A percentile compares a stretch with the other conserved stretches of the same genome.
Evolutionary conservation across 2,329 filamentous ascomycete genomes (phyloP).

Genomic region (Lecanicillium sp.): DNA sequence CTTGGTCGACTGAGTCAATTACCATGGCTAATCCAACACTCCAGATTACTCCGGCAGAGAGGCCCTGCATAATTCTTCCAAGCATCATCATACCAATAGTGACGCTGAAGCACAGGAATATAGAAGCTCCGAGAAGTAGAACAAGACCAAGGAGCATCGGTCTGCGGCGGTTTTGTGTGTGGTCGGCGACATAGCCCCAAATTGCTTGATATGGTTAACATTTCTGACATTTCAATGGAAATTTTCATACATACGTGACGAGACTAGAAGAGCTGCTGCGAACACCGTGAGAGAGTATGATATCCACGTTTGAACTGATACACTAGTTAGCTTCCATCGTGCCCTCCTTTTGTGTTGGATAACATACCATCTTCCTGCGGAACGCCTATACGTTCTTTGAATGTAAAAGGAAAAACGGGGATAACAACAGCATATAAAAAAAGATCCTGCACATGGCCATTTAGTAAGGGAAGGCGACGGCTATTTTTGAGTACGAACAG

Average conservation of each 20-base stretch:
- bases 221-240: no score
- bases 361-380: constrained; percentile 13
- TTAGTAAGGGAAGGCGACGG: not conserved
- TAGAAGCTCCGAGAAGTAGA: constrained; percentile 19
- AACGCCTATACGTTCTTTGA: constrained; percentile 18
- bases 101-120: constrained; percentile 22
- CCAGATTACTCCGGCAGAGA: constrained; percentile 25
- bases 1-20: constrained; percentile 23
- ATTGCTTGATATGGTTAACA: no score
- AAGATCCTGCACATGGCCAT: constrained; percentile 19
- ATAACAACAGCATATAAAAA: constrained; percentile 27
- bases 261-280: constrained; percentile 21
- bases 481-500: constrained; percentile 14
- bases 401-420: constrained; percentile 23
- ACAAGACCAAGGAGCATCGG: constrained; percentile 26
- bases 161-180: constrained; percentile 20
- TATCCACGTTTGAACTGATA: constrained; percentile 24
- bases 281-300: constrained; percentile 25
- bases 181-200: constrained; percentile 27
- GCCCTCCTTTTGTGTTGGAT: no score
- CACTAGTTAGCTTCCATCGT: not conserved
- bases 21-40: constrained; percentile 27
- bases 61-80: constrained; percentile 23
- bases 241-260: constrained; percentile 24
- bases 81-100: constrained; percentile 23